phyloP scores from a whole-genome alignment of 495 filamentous ascomycete species.

The Penicillium nucicola region DNA sequence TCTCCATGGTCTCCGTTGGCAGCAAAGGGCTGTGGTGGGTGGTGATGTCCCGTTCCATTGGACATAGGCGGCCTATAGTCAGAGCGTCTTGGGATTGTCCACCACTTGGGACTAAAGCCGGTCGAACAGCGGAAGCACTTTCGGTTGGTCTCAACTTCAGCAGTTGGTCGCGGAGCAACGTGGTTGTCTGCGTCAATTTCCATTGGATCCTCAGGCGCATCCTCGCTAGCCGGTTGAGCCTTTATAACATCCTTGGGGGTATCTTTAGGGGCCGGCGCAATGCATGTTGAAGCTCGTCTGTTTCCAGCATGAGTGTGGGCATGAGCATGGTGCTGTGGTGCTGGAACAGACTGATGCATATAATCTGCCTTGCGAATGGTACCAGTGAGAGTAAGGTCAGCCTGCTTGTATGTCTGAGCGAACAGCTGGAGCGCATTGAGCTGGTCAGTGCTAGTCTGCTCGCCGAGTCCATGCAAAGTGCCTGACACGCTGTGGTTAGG shows the following conservation, averaged over 20 bases:
- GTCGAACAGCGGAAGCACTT: conserved; percentile 40
- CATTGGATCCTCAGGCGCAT: conserved; percentile 29
- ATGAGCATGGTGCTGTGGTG: conserved; percentile 24
- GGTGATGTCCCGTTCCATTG: conserved; percentile 30
- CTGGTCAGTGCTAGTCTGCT: conserved; percentile 56
- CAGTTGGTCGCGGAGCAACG: conserved; percentile 11
- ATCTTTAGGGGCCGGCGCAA: conserved; percentile 6
- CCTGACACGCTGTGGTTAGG: conserved; percentile 75
- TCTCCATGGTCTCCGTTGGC: conserved; percentile 32
- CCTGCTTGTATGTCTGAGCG: conserved; percentile 87
- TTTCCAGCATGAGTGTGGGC: conserved; percentile 15
- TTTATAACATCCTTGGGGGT: conserved; percentile 30
- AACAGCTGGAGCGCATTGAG: conserved; percentile 81
- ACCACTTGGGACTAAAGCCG: conserved; percentile 43
- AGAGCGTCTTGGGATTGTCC: conserved; percentile 31
- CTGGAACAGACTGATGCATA: conserved; percentile 49
- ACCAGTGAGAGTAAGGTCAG: conserved; percentile 82
- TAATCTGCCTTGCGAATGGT: conserved; percentile 85
- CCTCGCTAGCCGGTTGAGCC: conserved; percentile 21
- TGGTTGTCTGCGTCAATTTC: conserved; percentile 35
- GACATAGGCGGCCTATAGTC: conserved; percentile 27
- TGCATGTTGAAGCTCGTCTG: conserved; percentile 40
- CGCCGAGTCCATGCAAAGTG: conserved; percentile 71
- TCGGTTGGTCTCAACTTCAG: conserved; percentile 19
- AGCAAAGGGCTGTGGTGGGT: conserved; percentile 20